Base-by-base conservation (phyloP, 2,329 filamentous ascomycete genomes). In the Cryphonectria radicalis region DNA sequence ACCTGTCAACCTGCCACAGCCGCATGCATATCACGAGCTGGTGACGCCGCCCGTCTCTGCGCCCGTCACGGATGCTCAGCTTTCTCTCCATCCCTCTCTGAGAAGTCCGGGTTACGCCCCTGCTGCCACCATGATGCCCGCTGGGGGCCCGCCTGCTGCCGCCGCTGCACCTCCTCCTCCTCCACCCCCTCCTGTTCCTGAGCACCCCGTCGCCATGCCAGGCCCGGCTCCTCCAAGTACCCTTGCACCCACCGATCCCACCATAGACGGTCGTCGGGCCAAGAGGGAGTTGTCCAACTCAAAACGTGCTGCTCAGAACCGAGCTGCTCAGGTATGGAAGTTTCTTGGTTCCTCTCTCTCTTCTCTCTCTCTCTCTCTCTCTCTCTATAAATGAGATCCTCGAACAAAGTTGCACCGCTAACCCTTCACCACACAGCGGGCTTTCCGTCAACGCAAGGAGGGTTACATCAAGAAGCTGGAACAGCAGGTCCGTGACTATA, bases 381-480 rank as follows among this genome's bases (percentile, higher is more conserved):
- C 37, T 40, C 37, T 37, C 10, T 37, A 10, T 37, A 37, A 40
- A 40, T 40, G 37, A 40, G 37, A 40, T 13, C 10, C 37, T 11
- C 13, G 10, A 40, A 40, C 10, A 40, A 40, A 1, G 7, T 40
- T 64, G 69, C 69, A 57, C 46, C 13, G n/a, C 68, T 80, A 75
- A 81, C 78, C 14, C 28, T 60, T 32, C 17, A 75, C 8, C 22
- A 10, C 22, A 50, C 77, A 99, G 95, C 90, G 96, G 80, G 96
- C 96, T 59, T 99, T 99, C 83, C 93, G 96, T 59, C 95, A 98
- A 83, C 92, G 96, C 74, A 99, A 99, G 80, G 96, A 99, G 82
- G 93, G 93, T 63, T 98, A 99, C 81, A 99, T 99, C 81, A 97
- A 97, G 85, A 97, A 97, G 80, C 88, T 99, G 8, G 96, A 99